A percentile compares a stretch with the other conserved stretches of the same genome.
Evolutionary conservation across 2,329 filamentous ascomycete genomes (phyloP).

Genomic region (Plectosphaerella sp.): DNA sequence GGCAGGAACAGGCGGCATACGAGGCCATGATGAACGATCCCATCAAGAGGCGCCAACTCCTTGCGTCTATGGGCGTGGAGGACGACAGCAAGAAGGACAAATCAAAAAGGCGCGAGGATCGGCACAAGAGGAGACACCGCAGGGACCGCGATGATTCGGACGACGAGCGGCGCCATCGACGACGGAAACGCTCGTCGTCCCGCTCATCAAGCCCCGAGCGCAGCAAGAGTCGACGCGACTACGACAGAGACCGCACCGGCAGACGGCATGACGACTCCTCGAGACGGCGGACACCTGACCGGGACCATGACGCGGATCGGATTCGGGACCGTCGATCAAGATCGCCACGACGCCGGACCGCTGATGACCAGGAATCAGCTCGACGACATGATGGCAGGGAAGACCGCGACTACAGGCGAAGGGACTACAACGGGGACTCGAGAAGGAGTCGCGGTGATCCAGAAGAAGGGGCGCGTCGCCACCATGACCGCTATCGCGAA

Average conservation of each 20-base stretch:
- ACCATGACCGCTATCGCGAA: background rate
- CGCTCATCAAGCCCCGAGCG: conserved; percentile 37
- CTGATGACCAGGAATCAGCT: conserved; percentile 6
- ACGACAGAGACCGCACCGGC: conserved; percentile 11
- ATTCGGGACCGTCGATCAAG: conserved; percentile 3
- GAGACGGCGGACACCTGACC: conserved; percentile 5
- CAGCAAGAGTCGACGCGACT: conserved; percentile 18
- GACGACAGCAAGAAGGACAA: conserved; percentile 33
- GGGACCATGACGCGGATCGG: background rate
- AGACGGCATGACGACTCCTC: conserved; percentile 11
- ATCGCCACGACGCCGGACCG: conserved; percentile 9
- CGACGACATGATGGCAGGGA: conserved; percentile 5
- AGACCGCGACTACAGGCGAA: conserved; percentile 9
- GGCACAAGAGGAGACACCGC: conserved; percentile 34
- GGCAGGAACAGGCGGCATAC: conserved; percentile 79
- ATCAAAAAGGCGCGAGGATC: conserved; percentile 34
- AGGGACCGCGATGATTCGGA: conserved; percentile 36
- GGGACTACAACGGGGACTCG: conserved; percentile 7
- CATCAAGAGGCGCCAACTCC: conserved; percentile 60
- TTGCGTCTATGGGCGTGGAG: conserved; percentile 57
- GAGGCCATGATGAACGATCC: conserved; percentile 77
- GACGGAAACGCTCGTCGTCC: conserved; percentile 39
- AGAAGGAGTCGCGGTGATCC: conserved; percentile 8
- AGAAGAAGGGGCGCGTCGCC: too few species aligned
- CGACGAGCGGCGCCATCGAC: conserved; percentile 33